Evolutionary conservation across 2,329 filamentous ascomycete species (phyloP).

Genomic region (Talaromyces pinophilus): DNA sequence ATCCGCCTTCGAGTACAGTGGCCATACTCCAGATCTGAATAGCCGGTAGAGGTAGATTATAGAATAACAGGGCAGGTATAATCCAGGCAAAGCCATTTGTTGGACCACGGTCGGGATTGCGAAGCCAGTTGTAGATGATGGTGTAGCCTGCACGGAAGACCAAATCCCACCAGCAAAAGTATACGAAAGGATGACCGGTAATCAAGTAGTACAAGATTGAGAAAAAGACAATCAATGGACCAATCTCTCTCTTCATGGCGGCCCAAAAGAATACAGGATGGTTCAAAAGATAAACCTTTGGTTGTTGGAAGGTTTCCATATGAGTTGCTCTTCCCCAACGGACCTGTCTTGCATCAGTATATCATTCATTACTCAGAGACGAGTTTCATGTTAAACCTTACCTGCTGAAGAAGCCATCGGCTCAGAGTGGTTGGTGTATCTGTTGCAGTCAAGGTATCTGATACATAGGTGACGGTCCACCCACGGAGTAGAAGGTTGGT

Average conservation of each 20-base stretch:
- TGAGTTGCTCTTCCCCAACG: constrained; percentile 41
- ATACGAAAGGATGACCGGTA: constrained; percentile 31
- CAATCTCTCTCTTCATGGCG: constrained; percentile 35
- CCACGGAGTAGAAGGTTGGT: constrained; percentile 39
- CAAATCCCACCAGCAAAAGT: constrained; percentile 34
- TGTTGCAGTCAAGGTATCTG: constrained; percentile 38
- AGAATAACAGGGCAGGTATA: constrained; percentile 35
- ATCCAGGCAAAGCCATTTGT: constrained; percentile 28
- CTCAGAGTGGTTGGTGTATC: constrained; percentile 40
- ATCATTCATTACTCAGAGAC: neutral
- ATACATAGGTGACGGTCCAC: constrained; percentile 39
- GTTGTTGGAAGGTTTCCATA: constrained; percentile 41
- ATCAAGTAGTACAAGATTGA: constrained; percentile 36
- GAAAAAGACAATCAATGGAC: constrained; percentile 33
- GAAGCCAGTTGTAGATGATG: constrained; percentile 34
- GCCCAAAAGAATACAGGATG: constrained; percentile 40
- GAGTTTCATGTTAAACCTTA: neutral
- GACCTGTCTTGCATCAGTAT: constrained; percentile 30
- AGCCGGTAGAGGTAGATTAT: constrained; percentile 38
- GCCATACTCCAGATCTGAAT: constrained; percentile 40
- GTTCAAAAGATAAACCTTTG: constrained; percentile 37
- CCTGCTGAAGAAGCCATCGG: constrained; percentile 37
- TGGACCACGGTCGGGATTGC: constrained; percentile 32
- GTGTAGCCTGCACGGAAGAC: constrained; percentile 32
- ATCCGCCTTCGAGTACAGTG: constrained; percentile 37